These are phyloP conservation scores for Barbatosphaeria neglecta DNA, from an alignment of 495 filamentous ascomycete genomes.

Conservation along the genomic window DNA sequence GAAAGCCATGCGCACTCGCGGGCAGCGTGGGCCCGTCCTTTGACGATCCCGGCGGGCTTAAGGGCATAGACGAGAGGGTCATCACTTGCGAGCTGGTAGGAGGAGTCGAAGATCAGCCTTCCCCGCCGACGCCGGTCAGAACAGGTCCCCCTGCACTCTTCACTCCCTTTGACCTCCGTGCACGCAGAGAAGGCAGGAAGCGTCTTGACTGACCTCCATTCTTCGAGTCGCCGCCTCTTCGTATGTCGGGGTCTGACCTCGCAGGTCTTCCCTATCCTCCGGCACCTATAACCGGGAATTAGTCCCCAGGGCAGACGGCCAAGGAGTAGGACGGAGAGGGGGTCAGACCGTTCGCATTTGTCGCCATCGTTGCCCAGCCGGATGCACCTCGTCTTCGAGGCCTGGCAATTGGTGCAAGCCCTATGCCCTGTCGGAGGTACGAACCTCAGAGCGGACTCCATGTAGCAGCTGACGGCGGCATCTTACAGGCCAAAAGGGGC, in stretches of 20 bases:
- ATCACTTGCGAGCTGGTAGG: background rate
- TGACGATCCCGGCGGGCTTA: background rate
- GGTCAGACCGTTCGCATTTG: background rate
- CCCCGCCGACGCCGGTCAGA: background rate
- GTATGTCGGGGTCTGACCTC: background rate
- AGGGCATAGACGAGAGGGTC: background rate
- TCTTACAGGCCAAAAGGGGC: background rate
- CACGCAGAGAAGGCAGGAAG: background rate
- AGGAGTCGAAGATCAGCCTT: no score
- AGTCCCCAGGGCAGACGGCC: background rate
- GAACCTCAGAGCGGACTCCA: background rate
- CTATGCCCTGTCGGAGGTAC: background rate
- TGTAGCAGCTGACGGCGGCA: background rate
- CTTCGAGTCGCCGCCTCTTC: background rate
- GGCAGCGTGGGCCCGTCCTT: background rate
- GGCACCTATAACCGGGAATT: background rate
- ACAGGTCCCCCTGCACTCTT: background rate
- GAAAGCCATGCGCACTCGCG: conserved; percentile 1
- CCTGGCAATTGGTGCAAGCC: background rate
- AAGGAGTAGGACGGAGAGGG: background rate
- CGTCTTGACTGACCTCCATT: background rate
- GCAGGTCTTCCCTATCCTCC: background rate
- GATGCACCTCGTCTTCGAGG: background rate
- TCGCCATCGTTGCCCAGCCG: background rate
- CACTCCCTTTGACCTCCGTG: no score